Conservation (phyloP, 163 green algal species). For the Chlamydomonas reinhardtii region DNA sequence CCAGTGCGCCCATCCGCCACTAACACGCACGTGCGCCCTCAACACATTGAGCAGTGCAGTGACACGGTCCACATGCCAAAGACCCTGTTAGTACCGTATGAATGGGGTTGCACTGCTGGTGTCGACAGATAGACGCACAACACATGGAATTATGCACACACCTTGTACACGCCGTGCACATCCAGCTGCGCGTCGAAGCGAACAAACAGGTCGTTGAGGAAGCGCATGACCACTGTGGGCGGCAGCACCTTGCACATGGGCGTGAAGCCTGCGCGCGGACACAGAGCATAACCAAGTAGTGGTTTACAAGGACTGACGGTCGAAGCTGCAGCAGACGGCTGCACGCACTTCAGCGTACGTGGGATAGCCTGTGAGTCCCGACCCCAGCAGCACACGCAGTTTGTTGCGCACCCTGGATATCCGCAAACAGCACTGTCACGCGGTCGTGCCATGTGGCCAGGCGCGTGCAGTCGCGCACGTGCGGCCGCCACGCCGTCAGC, state of each 20-base stretch:
- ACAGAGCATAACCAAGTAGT: too few species aligned
- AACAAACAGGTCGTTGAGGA: slow-evolving; percentile 53
- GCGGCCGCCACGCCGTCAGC: not conserved
- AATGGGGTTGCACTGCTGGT: too few species aligned
- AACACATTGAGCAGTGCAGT: too few species aligned
- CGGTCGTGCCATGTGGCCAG: not conserved
- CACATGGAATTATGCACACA: not conserved
- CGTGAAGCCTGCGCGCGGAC: slow-evolving; percentile 39
- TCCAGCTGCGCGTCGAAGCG: not conserved
- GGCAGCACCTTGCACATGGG: slow-evolving; percentile 30
- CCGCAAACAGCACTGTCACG: not conserved
- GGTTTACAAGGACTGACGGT: too few species aligned
- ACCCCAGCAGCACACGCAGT: too few species aligned
- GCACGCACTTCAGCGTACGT: too few species aligned
- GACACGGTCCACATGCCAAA: too few species aligned
- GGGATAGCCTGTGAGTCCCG: too few species aligned
- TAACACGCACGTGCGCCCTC: too few species aligned
- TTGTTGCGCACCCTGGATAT: not conserved
- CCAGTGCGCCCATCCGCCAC: too few species aligned
- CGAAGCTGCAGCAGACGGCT: too few species aligned
- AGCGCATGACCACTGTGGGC: slow-evolving; percentile 44
- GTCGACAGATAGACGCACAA: not conserved
- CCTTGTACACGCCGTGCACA: slow-evolving; percentile 12
- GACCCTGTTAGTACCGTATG: too few species aligned
- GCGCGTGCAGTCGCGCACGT: not conserved